These are phyloP conservation scores for Fusarium succisae DNA, from an alignment of 2,329 filamentous ascomycete genomes.

Conservation along the genomic window DNA sequence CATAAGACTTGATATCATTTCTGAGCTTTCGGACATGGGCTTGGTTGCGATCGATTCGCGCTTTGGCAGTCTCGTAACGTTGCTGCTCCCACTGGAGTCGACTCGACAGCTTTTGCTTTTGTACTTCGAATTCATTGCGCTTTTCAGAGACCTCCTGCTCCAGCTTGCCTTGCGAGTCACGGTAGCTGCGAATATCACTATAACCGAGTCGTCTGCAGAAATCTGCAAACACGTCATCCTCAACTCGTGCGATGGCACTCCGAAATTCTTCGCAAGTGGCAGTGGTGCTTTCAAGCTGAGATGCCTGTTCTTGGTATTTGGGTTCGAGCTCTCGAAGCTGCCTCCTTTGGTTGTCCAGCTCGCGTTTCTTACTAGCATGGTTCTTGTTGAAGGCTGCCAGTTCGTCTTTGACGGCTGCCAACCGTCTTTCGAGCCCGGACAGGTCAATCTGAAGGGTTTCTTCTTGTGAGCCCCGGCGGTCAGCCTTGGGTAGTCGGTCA, in stretches of 20 bases:
- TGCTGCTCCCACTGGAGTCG: constrained; percentile 66
- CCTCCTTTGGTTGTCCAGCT: constrained; percentile 76
- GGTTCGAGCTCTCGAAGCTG: constrained; percentile 81
- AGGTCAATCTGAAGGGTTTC: constrained; percentile 84
- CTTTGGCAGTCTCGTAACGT: constrained; percentile 66
- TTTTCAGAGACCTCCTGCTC: constrained; percentile 91
- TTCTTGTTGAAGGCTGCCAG: constrained; percentile 83
- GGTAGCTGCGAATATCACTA: constrained; percentile 88
- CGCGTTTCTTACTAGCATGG: constrained; percentile 82
- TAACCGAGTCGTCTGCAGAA: constrained; percentile 93
- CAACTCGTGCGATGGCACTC: constrained; percentile 77
- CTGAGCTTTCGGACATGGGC: constrained; percentile 72
- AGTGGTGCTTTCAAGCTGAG: constrained; percentile 69
- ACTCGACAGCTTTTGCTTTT: constrained; percentile 78
- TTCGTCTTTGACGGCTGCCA: constrained; percentile 78
- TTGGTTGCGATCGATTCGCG: constrained; percentile 75
- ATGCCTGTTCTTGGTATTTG: constrained; percentile 78
- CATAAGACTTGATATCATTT: constrained; percentile 74
- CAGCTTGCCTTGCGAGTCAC: constrained; percentile 89
- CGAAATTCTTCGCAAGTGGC: constrained; percentile 62
- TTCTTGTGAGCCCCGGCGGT: constrained; percentile 79
- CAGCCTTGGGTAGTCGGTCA: constrained; percentile 79
- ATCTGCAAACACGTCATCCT: constrained; percentile 84
- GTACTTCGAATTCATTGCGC: constrained; percentile 85
- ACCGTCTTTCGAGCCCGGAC: constrained; percentile 78